Percentiles rank a stretch among this genome's conserved stretches.
Evolutionary conservation across 371 early-diverging fungal species (phyloP).

Genomic region (Actinomortierella wolfii): DNA sequence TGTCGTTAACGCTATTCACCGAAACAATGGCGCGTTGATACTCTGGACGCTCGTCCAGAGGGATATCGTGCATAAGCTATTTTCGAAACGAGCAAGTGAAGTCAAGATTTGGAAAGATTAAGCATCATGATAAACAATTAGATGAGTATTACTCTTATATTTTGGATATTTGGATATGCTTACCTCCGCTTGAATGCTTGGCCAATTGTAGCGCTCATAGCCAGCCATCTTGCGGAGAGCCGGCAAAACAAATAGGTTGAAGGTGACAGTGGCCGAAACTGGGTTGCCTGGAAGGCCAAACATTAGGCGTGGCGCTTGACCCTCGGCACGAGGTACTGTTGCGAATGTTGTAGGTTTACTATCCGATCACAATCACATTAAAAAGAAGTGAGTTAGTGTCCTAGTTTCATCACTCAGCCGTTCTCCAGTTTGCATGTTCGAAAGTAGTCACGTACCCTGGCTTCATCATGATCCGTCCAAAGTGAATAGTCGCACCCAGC

Average conservation of each 20-base stretch:
- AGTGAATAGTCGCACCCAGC: conserved; percentile 76
- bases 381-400: conserved; percentile 1
- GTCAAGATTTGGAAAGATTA: not conserved
- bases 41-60: conserved; percentile 85
- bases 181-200: conserved; percentile 69
- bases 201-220: conserved; percentile 47
- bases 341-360: conserved; percentile 95
- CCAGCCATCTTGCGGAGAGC: conserved; percentile 81
- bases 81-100: not conserved
- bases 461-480: conserved; percentile 92
- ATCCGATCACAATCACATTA: not conserved
- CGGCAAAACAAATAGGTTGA: conserved; percentile 88
- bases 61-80: conserved; percentile 55
- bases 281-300: conserved; percentile 96
- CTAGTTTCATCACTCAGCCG: not conserved
- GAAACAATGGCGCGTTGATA: conserved; percentile 74
- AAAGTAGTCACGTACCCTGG: conserved; percentile 72
- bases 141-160: not conserved
- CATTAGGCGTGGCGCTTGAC: conserved; percentile 54
- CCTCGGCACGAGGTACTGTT: conserved; percentile 52
- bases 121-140: not conserved
- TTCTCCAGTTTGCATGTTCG: not conserved
- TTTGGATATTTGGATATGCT: not conserved
- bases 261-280: conserved; percentile 88
- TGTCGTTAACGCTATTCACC: conserved; percentile 20